Conservation (phyloP, 495 filamentous ascomycete genomes). For the Penicillium daleae region DNA sequence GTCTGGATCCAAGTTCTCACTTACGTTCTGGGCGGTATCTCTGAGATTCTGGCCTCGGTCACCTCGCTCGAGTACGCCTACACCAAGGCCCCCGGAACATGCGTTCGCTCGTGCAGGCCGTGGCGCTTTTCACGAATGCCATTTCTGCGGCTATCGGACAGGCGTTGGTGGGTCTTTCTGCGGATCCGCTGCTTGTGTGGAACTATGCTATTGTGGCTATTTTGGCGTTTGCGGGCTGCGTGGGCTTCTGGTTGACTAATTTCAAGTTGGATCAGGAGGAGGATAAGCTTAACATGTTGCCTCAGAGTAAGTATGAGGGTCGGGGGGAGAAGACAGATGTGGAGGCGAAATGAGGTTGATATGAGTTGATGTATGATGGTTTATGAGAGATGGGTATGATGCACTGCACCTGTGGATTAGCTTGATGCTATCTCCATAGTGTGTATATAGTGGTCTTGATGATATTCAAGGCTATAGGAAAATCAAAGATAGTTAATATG, state of each 20-base stretch:
- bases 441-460: no score
- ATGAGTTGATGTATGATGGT: neutral
- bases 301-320: slow-evolving; percentile 28
- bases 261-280: slow-evolving; percentile 63
- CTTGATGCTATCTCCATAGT: no score
- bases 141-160: slow-evolving; percentile 70
- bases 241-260: slow-evolving; percentile 66
- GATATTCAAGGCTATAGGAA: no score
- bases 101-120: slow-evolving; percentile 70
- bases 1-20: slow-evolving; percentile 66
- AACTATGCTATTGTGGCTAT: slow-evolving; percentile 68
- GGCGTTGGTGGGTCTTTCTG: slow-evolving; percentile 65
- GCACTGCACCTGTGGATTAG: neutral
- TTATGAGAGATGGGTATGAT: neutral
- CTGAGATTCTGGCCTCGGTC: slow-evolving; percentile 73
- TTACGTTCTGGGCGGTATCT: slow-evolving; percentile 71
- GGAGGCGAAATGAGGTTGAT: slow-evolving; percentile 18
- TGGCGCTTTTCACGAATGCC: slow-evolving; percentile 71
- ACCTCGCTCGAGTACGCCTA: slow-evolving; percentile 74
- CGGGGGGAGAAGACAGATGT: slow-evolving; percentile 18
- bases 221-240: slow-evolving; percentile 60
- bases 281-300: slow-evolving; percentile 61
- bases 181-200: slow-evolving; percentile 68
- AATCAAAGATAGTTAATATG: neutral
- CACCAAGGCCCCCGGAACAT: slow-evolving; percentile 78